Percentiles rank a stretch among this genome's conserved stretches.
phyloP scores from a whole-genome alignment of 2,329 filamentous ascomycete species.

The Pseudogymnoascus sp. region DNA sequence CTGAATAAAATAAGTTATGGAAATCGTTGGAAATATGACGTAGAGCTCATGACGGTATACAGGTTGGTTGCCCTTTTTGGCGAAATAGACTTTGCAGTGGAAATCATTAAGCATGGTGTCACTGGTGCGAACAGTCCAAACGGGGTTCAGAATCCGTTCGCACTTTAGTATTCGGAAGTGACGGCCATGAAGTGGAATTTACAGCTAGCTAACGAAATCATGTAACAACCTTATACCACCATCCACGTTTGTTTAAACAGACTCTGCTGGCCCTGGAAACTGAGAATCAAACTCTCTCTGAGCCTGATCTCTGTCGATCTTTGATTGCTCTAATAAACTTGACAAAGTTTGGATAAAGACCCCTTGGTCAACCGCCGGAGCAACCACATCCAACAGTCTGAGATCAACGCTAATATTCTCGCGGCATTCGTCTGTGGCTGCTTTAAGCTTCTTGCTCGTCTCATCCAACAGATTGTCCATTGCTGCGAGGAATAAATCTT shows the following conservation, averaged over 20 bases:
- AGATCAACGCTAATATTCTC: constrained; percentile 14
- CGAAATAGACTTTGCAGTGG: neutral
- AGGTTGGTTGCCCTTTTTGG: neutral
- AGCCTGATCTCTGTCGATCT: constrained; percentile 4
- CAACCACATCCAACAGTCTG: constrained; percentile 11
- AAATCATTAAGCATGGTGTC: neutral
- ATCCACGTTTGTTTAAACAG: neutral
- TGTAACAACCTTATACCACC: neutral
- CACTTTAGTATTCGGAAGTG: no score
- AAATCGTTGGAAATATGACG: neutral
- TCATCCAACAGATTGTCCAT: constrained; percentile 2
- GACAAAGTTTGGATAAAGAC: constrained; percentile 2
- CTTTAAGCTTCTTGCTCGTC: constrained; percentile 5
- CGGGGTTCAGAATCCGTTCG: no score
- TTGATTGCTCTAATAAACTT: constrained; percentile 9
- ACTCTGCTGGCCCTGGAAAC: neutral
- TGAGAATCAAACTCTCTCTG: constrained; percentile 7
- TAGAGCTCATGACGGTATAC: neutral
- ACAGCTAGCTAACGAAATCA: neutral
- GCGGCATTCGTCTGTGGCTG: constrained; percentile 8
- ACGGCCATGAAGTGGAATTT: neutral
- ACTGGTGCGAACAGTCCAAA: neutral
- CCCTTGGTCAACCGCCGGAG: constrained; percentile 5
- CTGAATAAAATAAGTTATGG: neutral
- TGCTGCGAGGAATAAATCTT: constrained; percentile 4